Evolutionary conservation across 345 rosid genomes (phyloP).

Genomic region (Raphanus sativus): DNA sequence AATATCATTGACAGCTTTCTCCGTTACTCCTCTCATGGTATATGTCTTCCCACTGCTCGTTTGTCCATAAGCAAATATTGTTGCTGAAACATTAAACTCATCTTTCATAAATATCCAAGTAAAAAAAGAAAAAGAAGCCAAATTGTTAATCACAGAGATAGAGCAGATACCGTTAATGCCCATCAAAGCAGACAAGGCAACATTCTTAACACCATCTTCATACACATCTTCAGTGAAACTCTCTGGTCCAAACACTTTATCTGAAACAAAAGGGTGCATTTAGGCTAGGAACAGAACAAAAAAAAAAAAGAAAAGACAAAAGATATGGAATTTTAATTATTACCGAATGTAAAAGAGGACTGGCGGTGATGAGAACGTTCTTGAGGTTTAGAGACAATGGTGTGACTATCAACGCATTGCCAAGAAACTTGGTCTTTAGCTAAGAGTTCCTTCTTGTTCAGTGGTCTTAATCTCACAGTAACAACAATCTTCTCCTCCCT

Average conservation of each 20-base stretch:
- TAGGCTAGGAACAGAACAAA: slow-evolving; percentile 9
- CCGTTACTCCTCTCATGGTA: slow-evolving; percentile 98
- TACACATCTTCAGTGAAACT: slow-evolving; percentile 76
- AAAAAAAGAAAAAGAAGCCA: not conserved
- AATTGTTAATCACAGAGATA: not conserved
- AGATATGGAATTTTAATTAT: not conserved
- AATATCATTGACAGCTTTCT: slow-evolving; percentile 95
- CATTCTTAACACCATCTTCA: slow-evolving; percentile 95
- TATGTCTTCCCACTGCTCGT: slow-evolving; percentile 99
- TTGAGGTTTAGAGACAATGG: slow-evolving; percentile 66
- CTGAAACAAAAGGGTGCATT: slow-evolving; percentile 42
- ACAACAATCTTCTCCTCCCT: slow-evolving; percentile 98
- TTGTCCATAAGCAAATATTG: slow-evolving; percentile 97
- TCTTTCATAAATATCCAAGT: slow-evolving; percentile 1
- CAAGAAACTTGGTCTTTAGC: slow-evolving; percentile 95
- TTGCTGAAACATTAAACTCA: slow-evolving; percentile 55
- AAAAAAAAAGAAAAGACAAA: not conserved
- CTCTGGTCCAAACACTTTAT: slow-evolving; percentile 89
- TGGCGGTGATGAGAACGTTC: slow-evolving; percentile 68
- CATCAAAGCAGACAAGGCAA: slow-evolving; percentile 92
- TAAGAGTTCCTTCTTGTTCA: slow-evolving; percentile 76
- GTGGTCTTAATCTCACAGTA: slow-evolving; percentile 86
- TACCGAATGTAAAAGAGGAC: slow-evolving; percentile 90
- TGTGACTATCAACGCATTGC: slow-evolving; percentile 87
- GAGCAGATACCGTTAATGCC: slow-evolving; percentile 82